phyloP scores from a whole-genome alignment of 2,329 filamentous ascomycete species.

The Cadophora luteo-olivacea region DNA sequence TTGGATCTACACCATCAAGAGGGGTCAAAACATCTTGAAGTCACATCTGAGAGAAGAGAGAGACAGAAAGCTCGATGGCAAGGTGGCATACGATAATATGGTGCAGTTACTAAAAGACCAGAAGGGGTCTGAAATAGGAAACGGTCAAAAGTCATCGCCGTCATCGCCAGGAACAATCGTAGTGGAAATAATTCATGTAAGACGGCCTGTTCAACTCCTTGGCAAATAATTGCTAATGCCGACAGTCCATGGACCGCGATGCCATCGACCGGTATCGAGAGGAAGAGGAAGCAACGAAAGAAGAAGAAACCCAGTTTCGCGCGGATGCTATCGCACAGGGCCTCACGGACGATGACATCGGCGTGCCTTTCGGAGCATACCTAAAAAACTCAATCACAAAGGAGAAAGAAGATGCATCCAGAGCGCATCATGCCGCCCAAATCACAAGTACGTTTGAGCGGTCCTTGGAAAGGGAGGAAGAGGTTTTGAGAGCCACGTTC shows the following conservation, averaged over 20 bases:
- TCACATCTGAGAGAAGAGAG: neutral
- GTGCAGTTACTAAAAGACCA: neutral
- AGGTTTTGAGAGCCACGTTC: neutral
- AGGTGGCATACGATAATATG: constrained; percentile 1
- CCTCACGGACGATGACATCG: constrained; percentile 24
- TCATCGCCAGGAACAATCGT: neutral
- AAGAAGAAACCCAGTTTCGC: neutral
- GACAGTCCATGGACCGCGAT: constrained; percentile 3
- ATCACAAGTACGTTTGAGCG: neutral
- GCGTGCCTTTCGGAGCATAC: constrained; percentile 23
- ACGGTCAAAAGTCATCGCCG: neutral
- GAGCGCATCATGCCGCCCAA: neutral
- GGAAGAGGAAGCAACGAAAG: neutral
- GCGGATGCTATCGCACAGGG: neutral
- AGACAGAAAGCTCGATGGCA: neutral
- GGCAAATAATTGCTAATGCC: neutral
- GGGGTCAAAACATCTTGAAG: neutral
- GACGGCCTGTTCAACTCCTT: neutral
- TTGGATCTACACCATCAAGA: constrained; percentile 33
- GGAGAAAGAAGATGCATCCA: constrained; percentile 1
- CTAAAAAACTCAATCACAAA: neutral
- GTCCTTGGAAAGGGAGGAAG: neutral
- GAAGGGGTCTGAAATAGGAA: neutral
- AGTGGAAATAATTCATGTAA: constrained; percentile 8
- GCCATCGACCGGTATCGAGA: neutral